phyloP scores from a whole-genome alignment of 768 basidiomycete genomes.

The Phylloporus sp. region DNA sequence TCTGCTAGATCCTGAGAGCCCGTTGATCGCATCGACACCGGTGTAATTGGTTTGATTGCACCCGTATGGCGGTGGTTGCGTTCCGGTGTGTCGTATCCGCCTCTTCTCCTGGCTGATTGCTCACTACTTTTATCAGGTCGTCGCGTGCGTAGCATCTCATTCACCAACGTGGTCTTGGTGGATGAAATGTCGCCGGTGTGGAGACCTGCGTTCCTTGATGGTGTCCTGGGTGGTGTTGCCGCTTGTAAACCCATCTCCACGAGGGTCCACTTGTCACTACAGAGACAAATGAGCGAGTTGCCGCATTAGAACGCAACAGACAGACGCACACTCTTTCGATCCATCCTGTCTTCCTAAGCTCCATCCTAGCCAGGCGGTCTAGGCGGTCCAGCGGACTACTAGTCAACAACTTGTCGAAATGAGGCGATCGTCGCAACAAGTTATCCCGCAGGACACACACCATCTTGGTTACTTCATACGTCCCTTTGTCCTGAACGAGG shows the following conservation, averaged over 20 bases:
- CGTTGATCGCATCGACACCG: conserved; percentile 1
- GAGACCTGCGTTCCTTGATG: background rate
- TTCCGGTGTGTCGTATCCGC: background rate
- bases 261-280: conserved; percentile 28
- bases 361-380: conserved; percentile 25
- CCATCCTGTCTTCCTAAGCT: conserved; percentile 31
- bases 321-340: conserved; percentile 25
- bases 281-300: background rate
- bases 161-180: background rate
- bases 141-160: background rate
- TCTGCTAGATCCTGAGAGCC: conserved; percentile 11
- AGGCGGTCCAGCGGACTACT: conserved; percentile 29
- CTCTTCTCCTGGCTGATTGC: background rate
- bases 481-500: conserved; percentile 10
- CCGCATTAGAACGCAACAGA: accelerated
- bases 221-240: conserved; percentile 10
- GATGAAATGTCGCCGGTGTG: background rate
- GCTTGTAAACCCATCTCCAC: conserved; percentile 23
- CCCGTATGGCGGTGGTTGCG: background rate
- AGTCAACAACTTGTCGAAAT: conserved; percentile 16
- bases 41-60: background rate
- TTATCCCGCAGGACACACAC: conserved; percentile 11
- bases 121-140: background rate
- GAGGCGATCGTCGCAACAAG: conserved; percentile 1
- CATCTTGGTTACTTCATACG: conserved; percentile 25